Evolutionary conservation across 352 stramenopile genomes (phyloP), one percentile per base, ranked within the genome.

Genomic region (Pythium scleroteichum): DNA sequence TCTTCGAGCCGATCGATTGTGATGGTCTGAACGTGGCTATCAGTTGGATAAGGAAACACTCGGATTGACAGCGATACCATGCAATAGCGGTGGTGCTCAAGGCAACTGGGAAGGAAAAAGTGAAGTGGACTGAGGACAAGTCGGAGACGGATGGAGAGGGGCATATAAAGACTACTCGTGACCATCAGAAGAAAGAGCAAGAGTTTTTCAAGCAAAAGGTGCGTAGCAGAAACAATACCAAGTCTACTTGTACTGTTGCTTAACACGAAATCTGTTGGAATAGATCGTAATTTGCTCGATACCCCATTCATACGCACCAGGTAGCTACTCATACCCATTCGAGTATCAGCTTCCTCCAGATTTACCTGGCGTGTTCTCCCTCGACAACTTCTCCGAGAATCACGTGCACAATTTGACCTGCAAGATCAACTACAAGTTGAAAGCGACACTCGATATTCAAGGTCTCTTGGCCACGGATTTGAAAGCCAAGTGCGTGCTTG

Each of bases 201-300:
- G 71, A 81, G 32, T 87, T 91, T 49, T 88, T 89, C 65, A 88
- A 88, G 48, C 62, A 89, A 61, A 87, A 88, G 45, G 73, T 82
- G 8, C n/a, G 29, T 35, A 35, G 29, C 10, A 13, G 32, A 1
- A n/a, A n/a, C n/a, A n/a, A n/a, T n/a, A n/a, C n/a, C n/a, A n/a
- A n/a, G n/a, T n/a, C n/a, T n/a, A n/a, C n/a, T n/a, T n/a, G n/a
- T n/a, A n/a, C n/a, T n/a, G n/a, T n/a, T n/a, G n/a, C n/a, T n/a
- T n/a, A n/a, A n/a, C n/a, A n/a, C n/a, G n/a, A n/a, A n/a, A n/a
- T n/a, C n/a, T n/a, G n/a, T n/a, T n/a, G n/a, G 29, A 35, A 35
- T 10, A 35, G 71, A 73, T 78, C 12, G 60, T 75, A 5, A 51
- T 78, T 35, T 59, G 19, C 4, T 62, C 67, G 1, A 49, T 74